phyloP scores from a whole-genome alignment of 306 rosid genomes.

The Erythrophleum fordii region DNA sequence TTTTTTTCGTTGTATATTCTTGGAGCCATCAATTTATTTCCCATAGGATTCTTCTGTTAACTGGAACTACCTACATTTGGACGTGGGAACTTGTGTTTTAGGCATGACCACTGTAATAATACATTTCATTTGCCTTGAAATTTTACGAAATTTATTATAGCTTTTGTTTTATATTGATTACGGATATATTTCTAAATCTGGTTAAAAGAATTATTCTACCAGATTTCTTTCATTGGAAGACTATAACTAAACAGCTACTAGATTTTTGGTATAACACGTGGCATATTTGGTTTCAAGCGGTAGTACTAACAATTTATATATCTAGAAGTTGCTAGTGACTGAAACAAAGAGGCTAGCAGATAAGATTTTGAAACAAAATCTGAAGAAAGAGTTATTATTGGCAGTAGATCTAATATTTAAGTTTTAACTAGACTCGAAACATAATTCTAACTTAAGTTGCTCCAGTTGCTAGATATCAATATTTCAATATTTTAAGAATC shows the following conservation, averaged over 20 bases:
- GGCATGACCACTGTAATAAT: not conserved
- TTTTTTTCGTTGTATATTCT: too few relatives aligned
- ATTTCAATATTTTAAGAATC: too few relatives aligned
- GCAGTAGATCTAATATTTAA: too few relatives aligned
- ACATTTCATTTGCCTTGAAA: not conserved
- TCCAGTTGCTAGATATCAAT: too few relatives aligned
- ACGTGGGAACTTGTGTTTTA: not conserved
- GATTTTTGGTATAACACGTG: not conserved
- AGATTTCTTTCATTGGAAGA: not conserved
- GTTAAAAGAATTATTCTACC: not conserved
- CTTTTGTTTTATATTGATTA: not conserved
- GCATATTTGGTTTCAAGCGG: not conserved
- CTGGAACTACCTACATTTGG: not conserved
- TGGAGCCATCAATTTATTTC: not conserved
- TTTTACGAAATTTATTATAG: not conserved
- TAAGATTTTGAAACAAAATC: not conserved
- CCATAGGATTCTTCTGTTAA: not conserved
- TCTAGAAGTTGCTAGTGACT: not conserved
- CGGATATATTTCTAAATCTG: too few relatives aligned
- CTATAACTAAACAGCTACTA: not conserved
- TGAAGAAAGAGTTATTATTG: not conserved
- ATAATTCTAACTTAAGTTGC: too few relatives aligned
- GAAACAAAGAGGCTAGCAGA: not conserved
- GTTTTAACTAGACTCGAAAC: too few relatives aligned
- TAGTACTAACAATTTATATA: not conserved